phyloP scores from a whole-genome alignment of 2,329 filamentous ascomycete genomes.

The Diaporthe destruens region DNA sequence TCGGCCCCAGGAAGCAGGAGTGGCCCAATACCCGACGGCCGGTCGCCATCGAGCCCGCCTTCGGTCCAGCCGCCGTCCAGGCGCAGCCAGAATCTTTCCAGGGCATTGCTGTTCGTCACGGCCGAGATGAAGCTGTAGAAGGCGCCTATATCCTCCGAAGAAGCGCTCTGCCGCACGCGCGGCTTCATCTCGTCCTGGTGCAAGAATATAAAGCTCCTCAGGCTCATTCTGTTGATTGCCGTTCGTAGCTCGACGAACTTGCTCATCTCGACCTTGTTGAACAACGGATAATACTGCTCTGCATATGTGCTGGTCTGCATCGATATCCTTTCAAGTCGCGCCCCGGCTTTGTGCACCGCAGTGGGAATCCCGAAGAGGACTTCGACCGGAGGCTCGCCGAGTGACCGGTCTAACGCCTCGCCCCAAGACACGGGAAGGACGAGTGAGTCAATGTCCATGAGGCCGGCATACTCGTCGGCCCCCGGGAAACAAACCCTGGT shows the following conservation, averaged over 20 bases:
- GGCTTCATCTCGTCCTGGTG: constrained; percentile 2
- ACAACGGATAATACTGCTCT: constrained; percentile 29
- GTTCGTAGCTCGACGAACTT: not conserved
- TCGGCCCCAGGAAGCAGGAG: not conserved
- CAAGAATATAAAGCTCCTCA: constrained; percentile 34
- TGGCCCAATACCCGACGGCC: not conserved
- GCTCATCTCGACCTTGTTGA: not conserved
- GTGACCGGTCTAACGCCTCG: not conserved
- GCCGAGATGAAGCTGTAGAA: constrained; percentile 28
- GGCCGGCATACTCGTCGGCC: constrained; percentile 4
- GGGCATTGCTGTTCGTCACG: constrained; percentile 29
- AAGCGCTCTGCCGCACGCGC: not conserved
- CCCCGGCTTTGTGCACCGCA: not conserved
- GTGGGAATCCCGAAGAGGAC: constrained; percentile 27
- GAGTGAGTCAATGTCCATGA: constrained; percentile 34
- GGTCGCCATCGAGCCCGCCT: not conserved
- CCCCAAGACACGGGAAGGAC: constrained; percentile 37
- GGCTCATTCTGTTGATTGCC: constrained; percentile 18
- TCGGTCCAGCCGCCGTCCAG: constrained; percentile 36
- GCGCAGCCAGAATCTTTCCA: constrained; percentile 31
- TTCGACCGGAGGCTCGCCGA: constrained; percentile 19
- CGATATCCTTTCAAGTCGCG: constrained; percentile 33
- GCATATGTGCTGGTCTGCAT: constrained; percentile 25
- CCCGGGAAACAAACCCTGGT: not conserved
- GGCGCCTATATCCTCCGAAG: not conserved